A percentile compares a stretch with the other conserved stretches of the same genome.
Evolutionary conservation across 305 asterid genomes (phyloP).

Genomic region (Withania somnifera): DNA sequence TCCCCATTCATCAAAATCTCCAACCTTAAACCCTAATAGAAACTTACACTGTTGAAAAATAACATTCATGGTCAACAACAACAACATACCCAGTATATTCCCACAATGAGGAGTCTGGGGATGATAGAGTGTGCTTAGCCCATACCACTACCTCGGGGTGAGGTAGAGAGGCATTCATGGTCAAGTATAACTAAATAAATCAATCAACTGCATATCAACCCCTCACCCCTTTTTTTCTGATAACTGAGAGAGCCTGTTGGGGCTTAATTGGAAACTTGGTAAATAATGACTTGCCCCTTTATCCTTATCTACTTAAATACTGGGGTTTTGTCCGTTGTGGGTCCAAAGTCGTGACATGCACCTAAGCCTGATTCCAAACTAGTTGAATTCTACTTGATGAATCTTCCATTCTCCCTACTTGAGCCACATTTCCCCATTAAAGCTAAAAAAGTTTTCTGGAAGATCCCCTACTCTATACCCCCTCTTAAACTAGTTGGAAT

Average conservation of each 20-base stretch:
- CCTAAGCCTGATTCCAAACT: not conserved
- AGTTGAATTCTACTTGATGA: not conserved
- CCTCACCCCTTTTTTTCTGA: not conserved
- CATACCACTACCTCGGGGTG: no score
- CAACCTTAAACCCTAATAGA: conserved; percentile 16
- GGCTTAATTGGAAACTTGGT: not conserved
- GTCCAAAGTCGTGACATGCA: not conserved
- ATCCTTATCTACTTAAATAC: not conserved
- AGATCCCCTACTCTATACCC: not conserved
- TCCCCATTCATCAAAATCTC: conserved; percentile 46
- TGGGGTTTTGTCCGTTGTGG: not conserved
- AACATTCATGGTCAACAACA: not conserved
- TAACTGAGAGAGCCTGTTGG: not conserved
- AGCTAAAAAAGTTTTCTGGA: not conserved
- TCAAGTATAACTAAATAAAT: not conserved
- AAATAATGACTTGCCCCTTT: not conserved
- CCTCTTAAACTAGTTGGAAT: not conserved
- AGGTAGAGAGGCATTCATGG: no score
- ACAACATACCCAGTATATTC: no score
- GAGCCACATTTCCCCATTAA: not conserved
- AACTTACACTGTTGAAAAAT: conserved; percentile 1
- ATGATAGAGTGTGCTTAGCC: no score
- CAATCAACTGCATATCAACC: not conserved
- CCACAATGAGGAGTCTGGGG: no score
- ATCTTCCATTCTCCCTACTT: not conserved